These are phyloP conservation scores for Knoxdaviesia capensis DNA, from an alignment of 2,329 filamentous ascomycete genomes.

Conservation along the genomic window DNA sequence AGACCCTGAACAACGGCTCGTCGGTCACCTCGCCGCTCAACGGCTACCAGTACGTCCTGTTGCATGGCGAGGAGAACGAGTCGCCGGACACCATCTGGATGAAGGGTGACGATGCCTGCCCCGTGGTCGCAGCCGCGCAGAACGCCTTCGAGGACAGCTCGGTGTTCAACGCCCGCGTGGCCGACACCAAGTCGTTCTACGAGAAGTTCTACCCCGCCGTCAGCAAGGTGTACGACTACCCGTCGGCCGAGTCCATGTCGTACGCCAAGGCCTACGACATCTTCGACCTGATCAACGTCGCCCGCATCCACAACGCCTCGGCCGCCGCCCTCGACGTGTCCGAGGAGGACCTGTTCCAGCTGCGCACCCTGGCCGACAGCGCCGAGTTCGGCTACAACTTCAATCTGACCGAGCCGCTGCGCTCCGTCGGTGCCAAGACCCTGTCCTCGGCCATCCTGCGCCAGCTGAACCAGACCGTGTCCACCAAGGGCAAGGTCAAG, in stretches of 20 bases:
- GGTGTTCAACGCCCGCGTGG: conserved; percentile 8
- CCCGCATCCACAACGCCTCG: conserved; percentile 13
- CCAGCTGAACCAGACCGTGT: conserved; percentile 13
- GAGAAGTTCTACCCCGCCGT: conserved; percentile 11
- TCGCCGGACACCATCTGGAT: conserved; percentile 16
- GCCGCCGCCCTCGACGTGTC: conserved; percentile 12
- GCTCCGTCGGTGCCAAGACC: conserved; percentile 13
- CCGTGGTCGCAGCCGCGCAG: conserved; percentile 9
- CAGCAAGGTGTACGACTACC: conserved; percentile 12
- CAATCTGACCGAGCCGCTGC: conserved; percentile 11
- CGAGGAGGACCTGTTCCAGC: conserved; percentile 12
- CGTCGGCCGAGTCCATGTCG: conserved; percentile 12
- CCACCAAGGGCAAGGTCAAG: conserved; percentile 12
- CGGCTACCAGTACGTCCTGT: conserved; percentile 15
- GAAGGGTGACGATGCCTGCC: conserved; percentile 15
- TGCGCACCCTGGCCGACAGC: conserved; percentile 14
- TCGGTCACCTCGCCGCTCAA: conserved; percentile 11
- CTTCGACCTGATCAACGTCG: conserved; percentile 16
- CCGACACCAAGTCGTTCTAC: conserved; percentile 13
- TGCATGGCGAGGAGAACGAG: conserved; percentile 12
- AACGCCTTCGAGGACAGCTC: conserved; percentile 11
- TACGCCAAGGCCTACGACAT: conserved; percentile 16
- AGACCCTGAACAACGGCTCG: conserved; percentile 13
- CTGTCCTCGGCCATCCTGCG: conserved; percentile 12
- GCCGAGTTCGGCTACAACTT: conserved; percentile 13